Base-by-base conservation (phyloP, 2,329 filamentous ascomycete species). In the Apiospora phragmitis region DNA sequence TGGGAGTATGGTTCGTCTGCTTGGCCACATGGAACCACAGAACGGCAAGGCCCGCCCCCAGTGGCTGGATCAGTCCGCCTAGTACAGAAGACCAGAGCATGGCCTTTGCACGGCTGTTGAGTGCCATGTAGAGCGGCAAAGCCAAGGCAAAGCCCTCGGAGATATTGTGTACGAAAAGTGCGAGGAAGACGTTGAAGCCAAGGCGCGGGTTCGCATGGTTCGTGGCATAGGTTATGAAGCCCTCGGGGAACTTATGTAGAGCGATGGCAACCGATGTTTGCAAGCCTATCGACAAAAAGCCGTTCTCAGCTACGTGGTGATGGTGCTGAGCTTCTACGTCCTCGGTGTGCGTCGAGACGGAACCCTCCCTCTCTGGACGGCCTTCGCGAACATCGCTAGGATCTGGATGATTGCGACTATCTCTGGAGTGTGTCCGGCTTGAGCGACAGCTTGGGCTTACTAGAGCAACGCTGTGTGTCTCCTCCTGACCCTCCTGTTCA, bases 121-220 rank as follows among this genome's bases (percentile, higher is more conserved):
- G 89, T 1, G 96, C 96, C 77, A 99, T 93, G 81, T 97, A 99
- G 0, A 99, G 86, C 0, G 96, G 96, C 0, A 99, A 84, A 0
- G 94, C 94, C 88, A 99, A 92, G 72, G 95, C 94, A 79, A 98
- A 98, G 1, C 96, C 96, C 83, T 99, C 96, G 38, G 94, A 95
- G 77, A 99, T 97, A 83, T 98, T 99, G 86, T 99, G 96, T 71
- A 99, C 95, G 79, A 97, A 97, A 9, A 99, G 88, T 0, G 96
- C 95, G 81, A 98, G 89, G 83, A 99, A 99, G 69, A 99, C 94
- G 68, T 93, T 93, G 81, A 97, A 90, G 26, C 96, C 96, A 0
- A 99, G 89, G 0, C 88, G 86, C 0, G 96, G 95, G 79, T 95
- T 98, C 16, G 94, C 95, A 79, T 99, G 96, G 81, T 98, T 99